Evolutionary conservation across 768 basidiomycete genomes (phyloP).

Genomic region (Peribolospora baueri): DNA sequence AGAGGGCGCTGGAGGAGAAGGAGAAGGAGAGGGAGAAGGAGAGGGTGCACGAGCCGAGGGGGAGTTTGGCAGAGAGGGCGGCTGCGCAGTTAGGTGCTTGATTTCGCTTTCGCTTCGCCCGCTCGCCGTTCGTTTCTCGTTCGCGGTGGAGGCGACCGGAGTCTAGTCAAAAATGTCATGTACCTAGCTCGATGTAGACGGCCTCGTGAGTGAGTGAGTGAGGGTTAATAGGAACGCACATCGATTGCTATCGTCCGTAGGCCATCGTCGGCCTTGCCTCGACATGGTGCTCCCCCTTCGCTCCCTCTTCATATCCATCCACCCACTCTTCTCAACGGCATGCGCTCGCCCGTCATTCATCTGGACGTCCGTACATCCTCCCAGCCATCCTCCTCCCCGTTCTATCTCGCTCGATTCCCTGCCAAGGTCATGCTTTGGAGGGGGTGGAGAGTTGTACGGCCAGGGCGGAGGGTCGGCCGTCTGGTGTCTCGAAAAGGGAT

Average conservation of each 20-base stretch:
- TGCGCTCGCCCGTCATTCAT: no score
- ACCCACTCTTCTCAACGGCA: no score
- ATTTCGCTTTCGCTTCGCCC: constrained; percentile 24
- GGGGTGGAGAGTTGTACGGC: constrained; percentile 45
- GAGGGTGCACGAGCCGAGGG: constrained; percentile 16
- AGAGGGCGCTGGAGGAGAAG: constrained; percentile 8
- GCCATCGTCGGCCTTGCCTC: no score
- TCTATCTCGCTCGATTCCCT: constrained; percentile 31
- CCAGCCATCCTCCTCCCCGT: constrained; percentile 16
- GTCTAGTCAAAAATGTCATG: no score
- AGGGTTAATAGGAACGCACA: no score
- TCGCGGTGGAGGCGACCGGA: constrained; percentile 25
- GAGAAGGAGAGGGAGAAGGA: constrained; percentile 5
- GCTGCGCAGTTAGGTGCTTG: constrained; percentile 16
- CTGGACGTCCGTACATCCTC: no score
- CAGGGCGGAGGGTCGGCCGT: constrained; percentile 50
- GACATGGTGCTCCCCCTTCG: no score
- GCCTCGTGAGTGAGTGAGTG: no score
- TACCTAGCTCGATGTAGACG: no score
- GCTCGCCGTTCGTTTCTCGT: constrained; percentile 28
- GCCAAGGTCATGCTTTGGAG: constrained; percentile 32
- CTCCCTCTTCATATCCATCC: no score
- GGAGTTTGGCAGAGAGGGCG: constrained; percentile 19
- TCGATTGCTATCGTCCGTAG: no score
- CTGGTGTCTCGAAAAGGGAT: constrained; percentile 54